These are phyloP conservation scores for Lenzites betulinus DNA, from an alignment of 768 basidiomycete genomes.

Conservation along the genomic window DNA sequence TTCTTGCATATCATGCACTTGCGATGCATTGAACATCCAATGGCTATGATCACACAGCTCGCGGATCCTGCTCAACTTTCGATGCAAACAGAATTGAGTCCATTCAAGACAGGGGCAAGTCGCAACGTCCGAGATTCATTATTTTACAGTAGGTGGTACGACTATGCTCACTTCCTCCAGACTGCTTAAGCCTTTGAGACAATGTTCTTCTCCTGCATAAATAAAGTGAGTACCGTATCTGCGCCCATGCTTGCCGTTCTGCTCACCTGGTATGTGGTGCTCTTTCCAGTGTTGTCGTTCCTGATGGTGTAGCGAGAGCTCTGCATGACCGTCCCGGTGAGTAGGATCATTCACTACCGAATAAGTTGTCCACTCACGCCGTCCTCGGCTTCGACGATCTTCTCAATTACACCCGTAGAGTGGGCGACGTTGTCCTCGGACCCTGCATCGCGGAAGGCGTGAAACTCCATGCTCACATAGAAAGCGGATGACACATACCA, in stretches of 20 bases:
- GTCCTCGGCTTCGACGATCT: conserved; percentile 34
- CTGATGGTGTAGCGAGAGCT: conserved; percentile 38
- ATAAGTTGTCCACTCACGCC: conserved; percentile 29
- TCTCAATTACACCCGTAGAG: conserved; percentile 38
- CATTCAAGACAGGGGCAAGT: no score
- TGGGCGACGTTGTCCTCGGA: conserved; percentile 41
- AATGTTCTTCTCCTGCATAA: conserved; percentile 40
- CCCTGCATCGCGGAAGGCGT: conserved; percentile 21
- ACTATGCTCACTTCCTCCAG: no score
- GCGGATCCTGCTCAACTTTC: no score
- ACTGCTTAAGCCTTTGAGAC: conserved; percentile 33
- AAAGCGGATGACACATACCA: conserved; percentile 21
- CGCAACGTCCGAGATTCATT: no score
- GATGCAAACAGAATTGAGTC: no score
- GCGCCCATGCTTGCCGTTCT: neutral
- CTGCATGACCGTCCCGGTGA: neutral
- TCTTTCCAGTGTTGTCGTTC: conserved; percentile 47
- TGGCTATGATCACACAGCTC: no score
- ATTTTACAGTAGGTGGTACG: no score
- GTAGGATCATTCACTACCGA: neutral
- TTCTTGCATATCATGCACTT: no score
- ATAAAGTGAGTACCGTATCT: neutral
- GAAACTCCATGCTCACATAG: no score
- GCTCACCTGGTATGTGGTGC: conserved; percentile 39
- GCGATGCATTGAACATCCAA: no score